phyloP scores from a whole-genome alignment of 1,284 basidiomycete species.

The Ceratobasidium sp. region DNA sequence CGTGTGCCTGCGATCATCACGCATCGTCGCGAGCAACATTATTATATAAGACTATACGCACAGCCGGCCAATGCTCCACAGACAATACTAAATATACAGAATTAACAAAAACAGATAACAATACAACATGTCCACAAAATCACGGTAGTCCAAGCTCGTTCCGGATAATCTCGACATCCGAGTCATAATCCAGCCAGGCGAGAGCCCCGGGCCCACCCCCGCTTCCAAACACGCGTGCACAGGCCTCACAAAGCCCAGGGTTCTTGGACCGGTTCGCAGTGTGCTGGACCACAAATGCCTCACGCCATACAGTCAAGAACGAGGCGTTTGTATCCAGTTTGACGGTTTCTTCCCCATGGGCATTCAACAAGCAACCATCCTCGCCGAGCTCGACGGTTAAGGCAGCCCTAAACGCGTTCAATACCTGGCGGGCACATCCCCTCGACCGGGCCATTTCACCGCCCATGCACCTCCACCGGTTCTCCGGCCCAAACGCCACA shows the following conservation, averaged over 20 bases:
- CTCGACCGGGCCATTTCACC: conserved; percentile 29
- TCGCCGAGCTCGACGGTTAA: conserved; percentile 23
- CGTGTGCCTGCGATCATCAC: conserved; percentile 11
- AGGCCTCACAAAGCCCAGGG: conserved; percentile 24
- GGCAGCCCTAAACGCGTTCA: conserved; percentile 21
- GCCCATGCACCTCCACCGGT: conserved; percentile 27
- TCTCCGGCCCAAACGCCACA: conserved; percentile 33
- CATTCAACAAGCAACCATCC: conserved; percentile 6
- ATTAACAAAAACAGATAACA: neutral
- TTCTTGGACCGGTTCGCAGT: conserved; percentile 22
- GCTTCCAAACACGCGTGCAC: conserved; percentile 10
- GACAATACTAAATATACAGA: too few relatives aligned
- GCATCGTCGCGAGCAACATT: neutral
- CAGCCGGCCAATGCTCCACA: neutral
- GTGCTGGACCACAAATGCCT: conserved; percentile 5
- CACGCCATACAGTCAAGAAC: conserved; percentile 30
- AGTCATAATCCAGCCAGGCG: conserved; percentile 21
- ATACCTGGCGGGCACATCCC: conserved; percentile 28
- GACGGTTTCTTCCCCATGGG: neutral
- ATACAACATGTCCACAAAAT: conserved; percentile 9
- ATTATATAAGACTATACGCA: conserved; percentile 2
- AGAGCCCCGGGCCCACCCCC: conserved; percentile 24
- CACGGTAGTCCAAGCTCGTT: conserved; percentile 7
- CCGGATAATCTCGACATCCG: conserved; percentile 17
- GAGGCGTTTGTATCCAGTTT: conserved; percentile 13